Percentiles rank a stretch among this genome's conserved stretches.
Conservation (phyloP, 352 stramenopile species). For the Phytophthora macrochlamydospora region DNA sequence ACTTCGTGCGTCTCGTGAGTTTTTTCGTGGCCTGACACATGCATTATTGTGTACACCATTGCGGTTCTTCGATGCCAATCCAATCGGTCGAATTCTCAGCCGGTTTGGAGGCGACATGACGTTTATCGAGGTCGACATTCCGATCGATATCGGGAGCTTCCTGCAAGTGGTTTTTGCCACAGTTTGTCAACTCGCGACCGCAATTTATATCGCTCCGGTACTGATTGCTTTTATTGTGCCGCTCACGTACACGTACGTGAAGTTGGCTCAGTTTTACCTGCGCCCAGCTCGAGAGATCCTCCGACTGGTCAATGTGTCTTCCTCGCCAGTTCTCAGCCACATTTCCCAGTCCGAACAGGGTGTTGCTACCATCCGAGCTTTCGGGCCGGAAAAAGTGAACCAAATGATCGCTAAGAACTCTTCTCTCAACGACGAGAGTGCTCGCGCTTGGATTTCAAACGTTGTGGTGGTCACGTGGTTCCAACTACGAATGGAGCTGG, state of each 20-base stretch:
- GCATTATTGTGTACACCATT: conserved; percentile 80
- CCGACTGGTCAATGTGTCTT: conserved; percentile 20
- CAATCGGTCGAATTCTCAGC: conserved; percentile 80
- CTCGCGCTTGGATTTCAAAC: neutral
- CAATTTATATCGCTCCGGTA: conserved; percentile 71
- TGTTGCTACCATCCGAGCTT: conserved; percentile 24
- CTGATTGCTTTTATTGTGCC: conserved; percentile 73
- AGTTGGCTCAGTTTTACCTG: conserved; percentile 33
- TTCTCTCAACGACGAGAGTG: neutral
- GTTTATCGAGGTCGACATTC: conserved; percentile 76
- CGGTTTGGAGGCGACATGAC: conserved; percentile 90
- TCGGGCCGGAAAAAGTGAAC: conserved; percentile 15
- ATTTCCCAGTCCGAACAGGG: conserved; percentile 24
- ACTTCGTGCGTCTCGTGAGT: conserved; percentile 45
- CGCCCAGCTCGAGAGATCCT: conserved; percentile 27
- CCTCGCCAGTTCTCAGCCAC: conserved; percentile 31
- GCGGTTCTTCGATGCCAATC: conserved; percentile 90
- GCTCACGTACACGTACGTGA: conserved; percentile 76
- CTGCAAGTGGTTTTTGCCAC: conserved; percentile 63
- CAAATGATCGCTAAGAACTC: conserved; percentile 9
- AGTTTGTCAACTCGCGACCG: conserved; percentile 64
- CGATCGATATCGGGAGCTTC: conserved; percentile 31
- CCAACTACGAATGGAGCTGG: conserved; percentile 27
- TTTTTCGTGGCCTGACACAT: conserved; percentile 73
- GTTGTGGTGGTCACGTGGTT: conserved; percentile 28